Evolutionary conservation across 768 basidiomycete species (phyloP).

Genomic region (Daedaleopsis nitida): DNA sequence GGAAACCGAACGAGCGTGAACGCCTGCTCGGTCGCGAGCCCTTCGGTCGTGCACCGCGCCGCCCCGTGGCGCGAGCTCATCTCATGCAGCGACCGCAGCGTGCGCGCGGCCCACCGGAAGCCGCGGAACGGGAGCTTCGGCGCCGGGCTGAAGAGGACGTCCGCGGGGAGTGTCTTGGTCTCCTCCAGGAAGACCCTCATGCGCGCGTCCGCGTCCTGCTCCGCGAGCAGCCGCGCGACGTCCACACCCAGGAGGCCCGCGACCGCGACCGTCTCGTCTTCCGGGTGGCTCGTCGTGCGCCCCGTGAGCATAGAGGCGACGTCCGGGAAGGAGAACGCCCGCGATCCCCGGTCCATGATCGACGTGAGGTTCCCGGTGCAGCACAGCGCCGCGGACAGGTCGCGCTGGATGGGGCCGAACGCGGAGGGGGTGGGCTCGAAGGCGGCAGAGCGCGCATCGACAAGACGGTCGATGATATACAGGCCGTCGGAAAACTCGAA

Average conservation of each 20-base stretch:
- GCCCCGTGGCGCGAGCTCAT: no score
- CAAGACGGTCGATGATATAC: not conserved
- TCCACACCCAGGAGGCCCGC: constrained; percentile 2
- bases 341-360: not conserved
- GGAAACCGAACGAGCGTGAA: constrained; percentile 8
- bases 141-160: not conserved
- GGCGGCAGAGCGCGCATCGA: not conserved
- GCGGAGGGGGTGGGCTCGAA: no score
- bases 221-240: not conserved
- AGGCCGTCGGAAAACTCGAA: constrained; percentile 10
- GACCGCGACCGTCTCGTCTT: constrained; percentile 7
- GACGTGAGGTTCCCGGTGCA: not conserved
- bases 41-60: not conserved
- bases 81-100: no score
- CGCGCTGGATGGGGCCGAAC: no score
- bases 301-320: not conserved
- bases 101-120: not conserved
- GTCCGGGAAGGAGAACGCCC: not conserved
- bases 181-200: not conserved
- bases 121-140: not conserved
- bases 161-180: not conserved
- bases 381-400: no score
- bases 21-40: not conserved
- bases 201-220: not conserved
- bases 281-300: constrained; percentile 3